Evolutionary conservation across 768 basidiomycete species (phyloP).

Genomic region (Tylopilus rubrobrunneus): DNA sequence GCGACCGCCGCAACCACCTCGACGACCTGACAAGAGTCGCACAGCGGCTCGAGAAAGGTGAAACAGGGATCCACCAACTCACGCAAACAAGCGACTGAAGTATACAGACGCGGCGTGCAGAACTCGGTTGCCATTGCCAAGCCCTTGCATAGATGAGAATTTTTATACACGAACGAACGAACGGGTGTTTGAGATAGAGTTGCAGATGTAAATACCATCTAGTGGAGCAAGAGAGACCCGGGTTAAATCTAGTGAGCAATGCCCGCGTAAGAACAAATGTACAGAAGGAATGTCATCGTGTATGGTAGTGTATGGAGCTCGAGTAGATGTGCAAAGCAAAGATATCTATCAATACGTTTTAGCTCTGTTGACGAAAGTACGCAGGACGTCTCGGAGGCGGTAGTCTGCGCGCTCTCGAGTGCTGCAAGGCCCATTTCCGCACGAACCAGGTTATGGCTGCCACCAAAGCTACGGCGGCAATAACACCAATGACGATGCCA

Average conservation of each 20-base stretch:
- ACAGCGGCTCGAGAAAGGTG: too few species aligned
- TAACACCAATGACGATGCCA: conserved; percentile 51
- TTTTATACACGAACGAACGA: background rate
- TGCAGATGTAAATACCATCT: background rate
- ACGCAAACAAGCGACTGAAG: too few species aligned
- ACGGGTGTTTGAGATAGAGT: background rate
- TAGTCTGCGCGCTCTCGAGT: conserved; percentile 14
- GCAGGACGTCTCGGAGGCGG: conserved; percentile 23
- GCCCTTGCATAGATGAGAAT: too few species aligned
- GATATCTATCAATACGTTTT: background rate
- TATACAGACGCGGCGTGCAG: too few species aligned
- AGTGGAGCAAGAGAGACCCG: background rate
- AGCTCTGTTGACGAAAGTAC: conserved; percentile 15
- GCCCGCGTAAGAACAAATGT: background rate
- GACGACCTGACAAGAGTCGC: too few species aligned
- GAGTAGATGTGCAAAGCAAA: background rate
- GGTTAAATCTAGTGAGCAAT: background rate
- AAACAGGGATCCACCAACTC: too few species aligned
- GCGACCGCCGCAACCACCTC: too few species aligned
- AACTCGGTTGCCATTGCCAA: too few species aligned
- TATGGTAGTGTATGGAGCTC: background rate
- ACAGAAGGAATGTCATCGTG: background rate
- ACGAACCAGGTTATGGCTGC: conserved; percentile 43
- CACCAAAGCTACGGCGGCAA: conserved; percentile 42
- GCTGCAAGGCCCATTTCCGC: conserved; percentile 44